Conservation (phyloP, 2,329 filamentous ascomycete species). For the Aspergillus calidoustus region DNA sequence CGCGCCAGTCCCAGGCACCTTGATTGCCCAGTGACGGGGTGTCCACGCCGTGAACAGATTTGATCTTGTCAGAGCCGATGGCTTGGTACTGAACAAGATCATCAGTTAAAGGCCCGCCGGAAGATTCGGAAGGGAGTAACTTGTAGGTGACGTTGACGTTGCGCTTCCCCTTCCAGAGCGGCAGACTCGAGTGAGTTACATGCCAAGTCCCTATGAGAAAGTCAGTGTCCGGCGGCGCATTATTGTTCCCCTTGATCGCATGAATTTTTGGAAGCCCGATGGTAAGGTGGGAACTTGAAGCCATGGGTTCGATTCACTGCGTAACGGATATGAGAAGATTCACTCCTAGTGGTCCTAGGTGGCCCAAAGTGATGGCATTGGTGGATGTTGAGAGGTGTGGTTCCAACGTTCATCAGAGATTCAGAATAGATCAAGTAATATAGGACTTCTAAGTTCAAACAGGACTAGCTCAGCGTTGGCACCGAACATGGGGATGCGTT, state of each 20-base stretch:
- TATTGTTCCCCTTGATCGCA: slow-evolving; percentile 9
- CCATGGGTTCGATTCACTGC: slow-evolving; percentile 12
- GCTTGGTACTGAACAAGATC: slow-evolving; percentile 15
- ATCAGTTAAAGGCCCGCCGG: background rate
- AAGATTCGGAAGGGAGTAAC: slow-evolving; percentile 7
- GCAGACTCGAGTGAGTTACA: slow-evolving; percentile 19
- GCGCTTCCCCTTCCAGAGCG: slow-evolving; percentile 15
- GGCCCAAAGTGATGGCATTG: background rate
- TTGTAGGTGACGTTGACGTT: slow-evolving; percentile 19
- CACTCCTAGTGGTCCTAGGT: background rate
- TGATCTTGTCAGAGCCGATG: slow-evolving; percentile 13
- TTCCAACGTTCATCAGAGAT: background rate
- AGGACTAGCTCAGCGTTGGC: background rate
- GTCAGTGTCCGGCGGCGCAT: slow-evolving; percentile 11
- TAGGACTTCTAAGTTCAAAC: background rate
- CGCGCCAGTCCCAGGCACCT: slow-evolving; percentile 18
- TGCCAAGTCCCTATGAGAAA: slow-evolving; percentile 18
- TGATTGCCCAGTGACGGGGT: slow-evolving; percentile 13
- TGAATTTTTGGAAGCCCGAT: slow-evolving; percentile 13
- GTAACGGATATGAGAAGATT: background rate
- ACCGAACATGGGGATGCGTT: background rate
- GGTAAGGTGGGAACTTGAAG: slow-evolving; percentile 1
- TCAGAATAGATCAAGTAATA: background rate
- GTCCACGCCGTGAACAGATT: slow-evolving; percentile 13
- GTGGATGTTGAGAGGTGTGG: background rate